Base-by-base conservation (phyloP, 306 rosid genomes). In the Citrullus amarus region DNA sequence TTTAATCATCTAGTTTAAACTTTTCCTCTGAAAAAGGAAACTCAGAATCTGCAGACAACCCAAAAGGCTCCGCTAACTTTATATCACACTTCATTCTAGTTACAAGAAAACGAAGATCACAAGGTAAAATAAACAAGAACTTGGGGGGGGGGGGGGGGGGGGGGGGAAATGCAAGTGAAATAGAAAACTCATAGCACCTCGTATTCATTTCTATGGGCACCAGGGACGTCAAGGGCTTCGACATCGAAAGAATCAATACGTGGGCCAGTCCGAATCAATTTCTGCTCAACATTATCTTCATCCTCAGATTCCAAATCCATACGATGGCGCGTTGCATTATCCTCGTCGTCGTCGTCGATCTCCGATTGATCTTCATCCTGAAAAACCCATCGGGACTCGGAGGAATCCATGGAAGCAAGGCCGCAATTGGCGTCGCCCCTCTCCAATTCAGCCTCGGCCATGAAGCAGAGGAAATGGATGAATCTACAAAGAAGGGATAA, bases 141-240 rank as follows among this genome's bases (percentile, higher is more conserved):
- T 50, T 20, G 54, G 44, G 44, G 4, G 44, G 39, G 22, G 22
- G 22, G 22, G 22, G 22, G 22, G 22, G 22, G 22, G 22, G 22
- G 22, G 22, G 22, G 22, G 32, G 18, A 65, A 15, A 72, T 62
- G 77, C 84, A 13, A 56, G 36, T 67, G 16, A 18, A 57, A 67
- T 16, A 6, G 11, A 63, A 48, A 60, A 55, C 8, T 30, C 53
- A 53, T 80, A 74, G 75, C 78, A 92, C 96, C 93, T 96, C 99
- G 41, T 83, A 90, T 43, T 91, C 96, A 75, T 82, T 84, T 79
- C 96, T 87, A 15, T 68, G 93, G 55, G 91, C 93, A 30, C 96
- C 94, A 14, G 93, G 98, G 77, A 96, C 91, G 81, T 96, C 99
- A 34, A 96, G 98, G 58, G 99, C 99, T 81, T 96, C 99, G 16